Percentiles rank a stretch among this genome's conserved stretches.
Evolutionary conservation across 2,329 filamentous ascomycete genomes (phyloP).

Genomic region (Colletotrichum cordylinicola): DNA sequence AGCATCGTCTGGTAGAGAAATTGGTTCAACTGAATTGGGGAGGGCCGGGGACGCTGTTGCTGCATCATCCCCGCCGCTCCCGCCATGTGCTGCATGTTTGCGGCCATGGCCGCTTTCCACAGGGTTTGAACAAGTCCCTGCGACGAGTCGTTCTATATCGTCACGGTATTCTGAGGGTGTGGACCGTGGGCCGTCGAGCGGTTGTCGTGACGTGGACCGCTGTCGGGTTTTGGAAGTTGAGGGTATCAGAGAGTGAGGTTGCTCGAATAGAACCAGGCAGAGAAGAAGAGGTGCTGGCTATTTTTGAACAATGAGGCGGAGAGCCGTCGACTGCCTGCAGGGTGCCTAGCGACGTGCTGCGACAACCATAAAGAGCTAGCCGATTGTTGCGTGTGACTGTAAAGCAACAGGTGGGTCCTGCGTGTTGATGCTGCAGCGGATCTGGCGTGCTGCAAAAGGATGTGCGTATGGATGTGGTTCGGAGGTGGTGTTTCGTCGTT

Average conservation of each 20-base stretch:
- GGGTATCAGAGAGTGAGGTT: neutral
- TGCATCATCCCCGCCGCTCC: constrained; percentile 50
- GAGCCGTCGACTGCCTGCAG: constrained; percentile 30
- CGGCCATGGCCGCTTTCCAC: constrained; percentile 60
- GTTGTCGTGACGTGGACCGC: neutral
- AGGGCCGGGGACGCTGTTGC: constrained; percentile 42
- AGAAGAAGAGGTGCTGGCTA: neutral
- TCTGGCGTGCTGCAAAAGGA: neutral
- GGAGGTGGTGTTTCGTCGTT: neutral
- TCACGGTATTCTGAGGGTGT: constrained; percentile 7
- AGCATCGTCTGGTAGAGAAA: constrained; percentile 46
- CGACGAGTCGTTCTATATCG: neutral
- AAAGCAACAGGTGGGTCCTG: neutral
- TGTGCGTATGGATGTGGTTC: neutral
- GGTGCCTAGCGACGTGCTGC: constrained; percentile 35
- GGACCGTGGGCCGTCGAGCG: neutral
- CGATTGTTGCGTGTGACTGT: neutral
- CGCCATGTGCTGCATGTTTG: constrained; percentile 64
- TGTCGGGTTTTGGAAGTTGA: neutral
- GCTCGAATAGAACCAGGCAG: neutral
- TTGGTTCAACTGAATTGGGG: constrained; percentile 37
- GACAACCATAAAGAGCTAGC: constrained; percentile 35
- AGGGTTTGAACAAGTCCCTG: constrained; percentile 19
- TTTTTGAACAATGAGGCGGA: constrained; percentile 23
- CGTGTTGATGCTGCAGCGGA: neutral